Conservation (phyloP, 371 early-diverging fungal species). For the Coemansia sp. region DNA sequence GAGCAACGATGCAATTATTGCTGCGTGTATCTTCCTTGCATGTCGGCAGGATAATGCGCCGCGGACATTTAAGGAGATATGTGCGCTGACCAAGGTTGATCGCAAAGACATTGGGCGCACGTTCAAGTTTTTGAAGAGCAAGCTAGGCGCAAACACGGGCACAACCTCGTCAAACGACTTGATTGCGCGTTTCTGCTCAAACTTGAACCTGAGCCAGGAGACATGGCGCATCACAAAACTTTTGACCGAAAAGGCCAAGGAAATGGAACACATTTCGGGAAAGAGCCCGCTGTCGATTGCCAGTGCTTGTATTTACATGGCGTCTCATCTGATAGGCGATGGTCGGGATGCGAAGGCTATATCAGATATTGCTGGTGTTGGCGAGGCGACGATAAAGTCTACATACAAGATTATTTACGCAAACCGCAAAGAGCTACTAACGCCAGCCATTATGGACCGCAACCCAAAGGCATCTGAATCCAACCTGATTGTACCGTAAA, state of each 20-base stretch:
- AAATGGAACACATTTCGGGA: conserved; percentile 80
- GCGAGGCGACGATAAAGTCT: conserved; percentile 86
- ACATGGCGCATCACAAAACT: conserved; percentile 72
- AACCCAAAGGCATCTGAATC: conserved; percentile 15
- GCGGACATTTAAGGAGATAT: conserved; percentile 98
- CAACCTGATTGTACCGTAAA: conserved; percentile 24
- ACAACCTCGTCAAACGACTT: conserved; percentile 73
- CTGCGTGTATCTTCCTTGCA: conserved; percentile 97
- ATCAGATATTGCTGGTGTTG: conserved; percentile 80
- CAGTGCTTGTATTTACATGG: conserved; percentile 87
- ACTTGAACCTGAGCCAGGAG: conserved; percentile 69
- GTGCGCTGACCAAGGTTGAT: conserved; percentile 88
- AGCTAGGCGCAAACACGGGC: conserved; percentile 60
- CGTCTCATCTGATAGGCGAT: conserved; percentile 66
- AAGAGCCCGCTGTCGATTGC: conserved; percentile 90
- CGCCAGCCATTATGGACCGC: conserved; percentile 54
- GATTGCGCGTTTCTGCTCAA: conserved; percentile 85
- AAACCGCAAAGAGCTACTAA: conserved; percentile 60
- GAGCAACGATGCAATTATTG: conserved; percentile 87
- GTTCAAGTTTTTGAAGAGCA: conserved; percentile 73
- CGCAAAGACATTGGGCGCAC: conserved; percentile 90
- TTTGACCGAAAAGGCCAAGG: conserved; percentile 72
- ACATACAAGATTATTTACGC: conserved; percentile 73
- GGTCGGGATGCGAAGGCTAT: conserved; percentile 73
- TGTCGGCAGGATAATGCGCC: conserved; percentile 93